Conservation (phyloP, 805 yeast species). For the Ogataea haglerorum region DNA sequence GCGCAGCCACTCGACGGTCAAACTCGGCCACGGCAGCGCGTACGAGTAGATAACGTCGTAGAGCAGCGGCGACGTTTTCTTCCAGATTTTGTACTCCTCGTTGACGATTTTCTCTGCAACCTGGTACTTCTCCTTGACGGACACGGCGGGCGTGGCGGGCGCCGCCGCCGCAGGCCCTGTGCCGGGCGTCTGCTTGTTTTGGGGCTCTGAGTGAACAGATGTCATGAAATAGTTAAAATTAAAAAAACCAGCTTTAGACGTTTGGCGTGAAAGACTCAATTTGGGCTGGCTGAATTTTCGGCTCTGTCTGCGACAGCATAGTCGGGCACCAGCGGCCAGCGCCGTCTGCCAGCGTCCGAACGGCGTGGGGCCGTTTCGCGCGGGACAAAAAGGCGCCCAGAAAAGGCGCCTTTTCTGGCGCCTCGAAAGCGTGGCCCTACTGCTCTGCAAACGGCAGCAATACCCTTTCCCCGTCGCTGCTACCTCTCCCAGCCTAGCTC, state of each 20-base stretch:
- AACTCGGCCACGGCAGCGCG: constrained; percentile 66
- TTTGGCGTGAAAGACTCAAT: background rate
- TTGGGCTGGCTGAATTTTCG: no score
- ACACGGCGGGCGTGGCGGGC: constrained; percentile 17
- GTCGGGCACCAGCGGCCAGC: no score
- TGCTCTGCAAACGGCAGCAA: no score
- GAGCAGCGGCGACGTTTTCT: constrained; percentile 74
- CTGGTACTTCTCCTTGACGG: constrained; percentile 40
- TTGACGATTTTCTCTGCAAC: constrained; percentile 60
- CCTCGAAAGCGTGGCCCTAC: no score
- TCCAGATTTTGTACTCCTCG: constrained; percentile 82
- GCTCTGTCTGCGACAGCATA: no score
- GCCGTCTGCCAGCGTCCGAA: no score
- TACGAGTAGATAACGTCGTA: constrained; percentile 72
- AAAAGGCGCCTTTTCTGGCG: no score
- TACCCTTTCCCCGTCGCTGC: no score
- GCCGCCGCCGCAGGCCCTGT: constrained; percentile 5
- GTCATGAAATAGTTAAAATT: constrained; percentile 3
- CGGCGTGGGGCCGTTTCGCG: no score
- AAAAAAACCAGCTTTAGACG: background rate
- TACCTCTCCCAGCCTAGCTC: background rate
- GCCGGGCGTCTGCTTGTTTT: constrained; percentile 1
- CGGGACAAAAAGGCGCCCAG: no score
- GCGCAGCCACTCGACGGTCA: constrained; percentile 68
- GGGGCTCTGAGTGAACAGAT: constrained; percentile 10